Conservation (phyloP, 2,329 filamentous ascomycete genomes). For the Stemphylium lycopersici region DNA sequence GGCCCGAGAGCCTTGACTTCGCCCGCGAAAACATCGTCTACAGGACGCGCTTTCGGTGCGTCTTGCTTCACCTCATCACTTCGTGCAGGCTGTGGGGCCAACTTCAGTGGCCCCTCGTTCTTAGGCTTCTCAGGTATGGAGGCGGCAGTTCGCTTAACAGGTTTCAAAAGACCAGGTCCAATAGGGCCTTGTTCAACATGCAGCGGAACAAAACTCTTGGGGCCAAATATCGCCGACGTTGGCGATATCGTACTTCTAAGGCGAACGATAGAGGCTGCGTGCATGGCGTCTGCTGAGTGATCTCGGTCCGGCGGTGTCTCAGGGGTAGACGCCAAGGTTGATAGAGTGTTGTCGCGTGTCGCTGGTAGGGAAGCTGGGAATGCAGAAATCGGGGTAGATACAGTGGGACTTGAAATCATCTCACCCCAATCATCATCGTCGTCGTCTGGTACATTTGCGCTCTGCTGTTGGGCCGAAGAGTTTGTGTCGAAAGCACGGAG, state of each 20-base stretch:
- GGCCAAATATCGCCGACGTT: constrained; percentile 41
- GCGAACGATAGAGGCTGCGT: constrained; percentile 41
- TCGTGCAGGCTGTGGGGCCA: not conserved
- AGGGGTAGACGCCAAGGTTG: constrained; percentile 21
- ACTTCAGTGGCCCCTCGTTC: not conserved
- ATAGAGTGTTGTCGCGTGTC: constrained; percentile 14
- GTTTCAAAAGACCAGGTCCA: constrained; percentile 38
- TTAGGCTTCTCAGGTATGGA: constrained; percentile 18
- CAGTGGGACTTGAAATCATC: constrained; percentile 46
- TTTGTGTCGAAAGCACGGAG: constrained; percentile 22
- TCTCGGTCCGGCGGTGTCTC: constrained; percentile 13
- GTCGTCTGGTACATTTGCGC: constrained; percentile 15
- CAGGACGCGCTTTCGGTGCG: not conserved
- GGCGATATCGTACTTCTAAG: constrained; percentile 42
- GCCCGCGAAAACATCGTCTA: not conserved
- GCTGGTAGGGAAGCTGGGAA: constrained; percentile 14
- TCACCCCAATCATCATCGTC: constrained; percentile 49
- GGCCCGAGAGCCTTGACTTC: not conserved
- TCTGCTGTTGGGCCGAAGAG: constrained; percentile 5
- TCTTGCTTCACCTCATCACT: not conserved
- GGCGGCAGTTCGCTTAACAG: constrained; percentile 20
- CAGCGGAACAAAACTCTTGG: constrained; percentile 36
- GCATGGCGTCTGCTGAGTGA: constrained; percentile 24
- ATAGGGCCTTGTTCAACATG: constrained; percentile 35
- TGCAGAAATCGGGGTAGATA: constrained; percentile 27